Conservation (phyloP, 306 rosid species). For the Cicer arietinum region DNA sequence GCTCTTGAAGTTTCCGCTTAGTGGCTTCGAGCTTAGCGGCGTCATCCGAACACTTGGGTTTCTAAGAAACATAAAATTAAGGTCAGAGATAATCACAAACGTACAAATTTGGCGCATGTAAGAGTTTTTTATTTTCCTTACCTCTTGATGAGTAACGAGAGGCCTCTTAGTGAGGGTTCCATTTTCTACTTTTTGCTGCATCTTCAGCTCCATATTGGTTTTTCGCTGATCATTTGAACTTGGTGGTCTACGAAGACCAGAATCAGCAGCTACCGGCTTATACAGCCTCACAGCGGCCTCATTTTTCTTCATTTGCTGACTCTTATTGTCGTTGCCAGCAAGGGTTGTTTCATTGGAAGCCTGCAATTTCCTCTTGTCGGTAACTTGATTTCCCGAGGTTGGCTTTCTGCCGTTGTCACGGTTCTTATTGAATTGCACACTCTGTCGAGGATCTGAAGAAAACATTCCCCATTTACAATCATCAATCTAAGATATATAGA, state of each 20-base stretch:
- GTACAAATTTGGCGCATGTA: slow-evolving; percentile 1
- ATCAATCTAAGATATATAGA: slow-evolving; percentile 53
- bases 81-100: slow-evolving; percentile 46
- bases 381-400: slow-evolving; percentile 47
- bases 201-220: slow-evolving; percentile 43
- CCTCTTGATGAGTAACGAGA: slow-evolving; percentile 56
- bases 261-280: slow-evolving; percentile 55
- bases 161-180: slow-evolving; percentile 59
- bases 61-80: slow-evolving; percentile 46
- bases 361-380: slow-evolving; percentile 53
- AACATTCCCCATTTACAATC: slow-evolving; percentile 49
- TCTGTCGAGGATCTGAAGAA: slow-evolving; percentile 84
- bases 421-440: slow-evolving; percentile 58
- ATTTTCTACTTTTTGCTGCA: slow-evolving; percentile 54
- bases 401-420: slow-evolving; percentile 65
- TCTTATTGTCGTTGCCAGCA: slow-evolving; percentile 57
- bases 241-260: slow-evolving; percentile 64
- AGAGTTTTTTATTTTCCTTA: slow-evolving; percentile 47
- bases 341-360: slow-evolving; percentile 43
- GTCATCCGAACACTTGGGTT: slow-evolving; percentile 63
- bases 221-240: slow-evolving; percentile 55
- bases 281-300: slow-evolving; percentile 58
- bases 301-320: slow-evolving; percentile 53
- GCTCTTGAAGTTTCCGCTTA: slow-evolving; percentile 92
- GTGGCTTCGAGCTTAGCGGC: slow-evolving; percentile 88